Evolutionary conservation across 2,329 filamentous ascomycete genomes (phyloP), one percentile per base, ranked within the genome.

Genomic region (Tolypocladium tropicale): DNA sequence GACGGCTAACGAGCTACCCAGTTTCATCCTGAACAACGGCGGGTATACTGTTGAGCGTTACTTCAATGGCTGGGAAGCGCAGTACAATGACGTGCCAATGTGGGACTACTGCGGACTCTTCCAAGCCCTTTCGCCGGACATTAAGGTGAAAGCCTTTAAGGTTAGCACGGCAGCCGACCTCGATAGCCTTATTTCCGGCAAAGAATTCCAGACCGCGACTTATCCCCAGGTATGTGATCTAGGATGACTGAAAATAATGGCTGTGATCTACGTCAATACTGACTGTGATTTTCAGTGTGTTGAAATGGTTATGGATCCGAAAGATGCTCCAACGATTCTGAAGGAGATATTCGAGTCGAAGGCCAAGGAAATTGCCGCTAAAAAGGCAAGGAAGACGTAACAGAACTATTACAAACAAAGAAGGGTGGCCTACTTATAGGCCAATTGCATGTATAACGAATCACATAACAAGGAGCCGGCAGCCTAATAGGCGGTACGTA

Each of bases 1-100:
- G 37, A 21, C 18, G 18, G 18, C 37, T 39, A 9, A 39, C 37
- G 37, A 10, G 37, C 18, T 21, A 21, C 9, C 21, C 9, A 39
- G 37, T n/a, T 39, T 39, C 18, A 63, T 60, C 10, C 58, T 65
- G 36, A 64, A 63, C 76, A 91, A 91, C 67, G 80, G 89, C 37
- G 89, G 89, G 9, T 93, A 88, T 72, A 90, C 88, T 9, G 90
- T 92, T 65, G 89, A 93, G 73, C 82, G 89, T 28, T 85, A 81
- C 68, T 91, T 93, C 64, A 88, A 93, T 69, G 88, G 88, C 53
- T 84, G 84, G 80, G 74, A 89, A 12, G 86, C 80, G 36, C 66
- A 64, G 28, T 92, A 93, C 74, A 93, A 93, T 65, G 86, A 92
- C 64, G 82, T 93, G 52, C 77, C 80, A 55, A 69, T 74, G 16